Evolutionary conservation across 106 monocot species (phyloP).

Genomic region (Dioscorea dumetorum): DNA sequence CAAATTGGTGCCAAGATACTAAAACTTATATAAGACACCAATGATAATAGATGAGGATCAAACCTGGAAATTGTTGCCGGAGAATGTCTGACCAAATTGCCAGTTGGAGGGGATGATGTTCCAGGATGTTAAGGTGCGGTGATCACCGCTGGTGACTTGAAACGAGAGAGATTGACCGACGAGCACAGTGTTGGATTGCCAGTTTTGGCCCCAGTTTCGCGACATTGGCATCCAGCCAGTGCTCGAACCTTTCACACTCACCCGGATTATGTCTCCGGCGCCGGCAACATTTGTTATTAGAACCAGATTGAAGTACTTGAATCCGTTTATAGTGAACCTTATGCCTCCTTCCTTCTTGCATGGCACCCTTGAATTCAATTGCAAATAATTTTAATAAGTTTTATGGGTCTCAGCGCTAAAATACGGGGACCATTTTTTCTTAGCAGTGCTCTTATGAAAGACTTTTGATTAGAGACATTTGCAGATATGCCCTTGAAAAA

Average conservation of each 20-base stretch:
- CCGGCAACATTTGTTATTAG: conserved; percentile 42
- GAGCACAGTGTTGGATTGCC: conserved; percentile 37
- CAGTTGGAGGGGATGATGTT: conserved; percentile 29
- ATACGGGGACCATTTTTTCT: no score
- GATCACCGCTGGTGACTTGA: conserved; percentile 37
- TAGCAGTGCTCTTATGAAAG: no score
- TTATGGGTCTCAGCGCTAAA: no score
- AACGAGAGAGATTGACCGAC: conserved; percentile 37
- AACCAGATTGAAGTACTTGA: conserved; percentile 43
- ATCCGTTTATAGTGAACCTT: conserved; percentile 40
- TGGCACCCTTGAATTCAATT: conserved; percentile 14
- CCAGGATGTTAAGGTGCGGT: conserved; percentile 39
- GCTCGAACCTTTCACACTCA: conserved; percentile 26
- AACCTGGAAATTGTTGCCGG: conserved; percentile 31
- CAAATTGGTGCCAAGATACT: background rate
- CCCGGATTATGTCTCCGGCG: conserved; percentile 32
- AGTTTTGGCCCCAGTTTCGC: conserved; percentile 49
- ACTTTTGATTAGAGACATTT: no score
- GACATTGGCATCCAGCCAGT: conserved; percentile 40
- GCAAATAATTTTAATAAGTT: background rate
- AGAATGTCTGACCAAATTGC: conserved; percentile 45
- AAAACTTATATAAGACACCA: background rate
- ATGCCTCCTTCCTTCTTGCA: conserved; percentile 31
- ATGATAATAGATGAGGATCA: background rate
- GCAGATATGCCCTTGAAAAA: no score